Evolutionary conservation across 768 basidiomycete genomes (phyloP).

Genomic region (Leccinum uliginosum): DNA sequence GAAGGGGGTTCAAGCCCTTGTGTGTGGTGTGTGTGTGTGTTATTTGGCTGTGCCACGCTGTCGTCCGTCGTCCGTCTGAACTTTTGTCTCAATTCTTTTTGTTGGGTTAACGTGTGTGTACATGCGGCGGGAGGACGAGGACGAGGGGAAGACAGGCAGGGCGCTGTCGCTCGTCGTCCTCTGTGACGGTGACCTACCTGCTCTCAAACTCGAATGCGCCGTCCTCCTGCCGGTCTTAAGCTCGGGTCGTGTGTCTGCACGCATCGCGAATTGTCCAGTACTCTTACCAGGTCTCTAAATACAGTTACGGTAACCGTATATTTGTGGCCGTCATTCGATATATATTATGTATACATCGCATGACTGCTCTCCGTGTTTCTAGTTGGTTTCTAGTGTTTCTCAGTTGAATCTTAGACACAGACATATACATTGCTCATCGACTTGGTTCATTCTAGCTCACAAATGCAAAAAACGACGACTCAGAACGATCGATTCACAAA

Average conservation of each 20-base stretch:
- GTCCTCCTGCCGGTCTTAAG: neutral
- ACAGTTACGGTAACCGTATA: slow-evolving; percentile 17
- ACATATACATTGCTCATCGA: neutral
- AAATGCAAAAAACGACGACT: neutral
- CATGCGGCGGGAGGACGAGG: neutral
- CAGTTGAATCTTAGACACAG: slow-evolving; percentile 5
- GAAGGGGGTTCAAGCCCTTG: neutral
- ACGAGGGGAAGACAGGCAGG: neutral
- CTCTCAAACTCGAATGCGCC: neutral
- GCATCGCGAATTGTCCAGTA: slow-evolving; percentile 17
- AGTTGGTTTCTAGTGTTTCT: neutral
- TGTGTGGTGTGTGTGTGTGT: too few relatives aligned
- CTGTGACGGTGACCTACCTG: neutral
- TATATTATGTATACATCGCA: slow-evolving; percentile 9
- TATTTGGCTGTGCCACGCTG: neutral
- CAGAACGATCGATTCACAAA: neutral
- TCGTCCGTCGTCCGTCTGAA: slow-evolving; percentile 10
- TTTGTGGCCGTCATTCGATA: slow-evolving; percentile 10
- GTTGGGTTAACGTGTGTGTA: slow-evolving; percentile 3
- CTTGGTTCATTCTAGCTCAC: neutral
- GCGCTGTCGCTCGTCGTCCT: neutral
- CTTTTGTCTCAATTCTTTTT: neutral
- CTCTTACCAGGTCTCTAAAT: slow-evolving; percentile 16
- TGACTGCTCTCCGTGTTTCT: neutral
- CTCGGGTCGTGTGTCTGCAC: slow-evolving; percentile 1